Evolutionary conservation across 129 eudicot species (phyloP), one percentile per base, ranked within the genome.

Genomic region (Lonicera japonica): DNA sequence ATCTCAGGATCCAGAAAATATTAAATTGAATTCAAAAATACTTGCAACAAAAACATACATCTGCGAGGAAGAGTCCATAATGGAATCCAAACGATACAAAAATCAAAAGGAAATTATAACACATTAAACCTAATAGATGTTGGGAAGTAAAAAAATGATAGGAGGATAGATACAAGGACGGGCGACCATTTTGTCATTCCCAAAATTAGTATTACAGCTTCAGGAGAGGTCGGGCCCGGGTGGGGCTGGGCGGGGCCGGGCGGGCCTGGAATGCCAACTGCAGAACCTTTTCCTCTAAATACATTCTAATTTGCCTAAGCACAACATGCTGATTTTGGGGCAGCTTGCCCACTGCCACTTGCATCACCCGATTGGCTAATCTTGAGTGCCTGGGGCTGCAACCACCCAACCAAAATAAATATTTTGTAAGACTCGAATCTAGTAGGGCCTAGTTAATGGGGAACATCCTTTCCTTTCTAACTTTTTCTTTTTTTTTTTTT

Each of bases 311-410:
- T 46, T 36, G 61, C 17, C 53, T 29, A 70, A 53, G 68, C 75
- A 51, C 75, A 70, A 24, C 75, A 70, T 52, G 75, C 67, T 52
- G 75, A 70, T 23, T 70, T 70, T 53, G 13, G 75, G 14, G 68
- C 62, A 52, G 54, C 34, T 41, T 53, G 68, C 18, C 61, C 68
- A 70, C 25, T 11, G 1, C 25, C 41, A 9, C 53, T 18, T 5
- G 68, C 45, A 61, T 52, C 61, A 11, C 61, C 75, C 5, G 41
- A 15, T 53, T 38, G 67, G 56, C 61, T 61, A 23, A 70, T 70
- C 75, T 20, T 61, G 54, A 70, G 51, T 15, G 75, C 25, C 47
- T 70, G 68, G 24, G 75, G 75, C 75, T 70, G 68, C 68, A 60
- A 52, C 11, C 36, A 29, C 25, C 36, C 70, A 55, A 23, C 21